These are phyloP conservation scores for Serendipita sp. DNA, from an alignment of 768 basidiomycete genomes.

Conservation along the genomic window DNA sequence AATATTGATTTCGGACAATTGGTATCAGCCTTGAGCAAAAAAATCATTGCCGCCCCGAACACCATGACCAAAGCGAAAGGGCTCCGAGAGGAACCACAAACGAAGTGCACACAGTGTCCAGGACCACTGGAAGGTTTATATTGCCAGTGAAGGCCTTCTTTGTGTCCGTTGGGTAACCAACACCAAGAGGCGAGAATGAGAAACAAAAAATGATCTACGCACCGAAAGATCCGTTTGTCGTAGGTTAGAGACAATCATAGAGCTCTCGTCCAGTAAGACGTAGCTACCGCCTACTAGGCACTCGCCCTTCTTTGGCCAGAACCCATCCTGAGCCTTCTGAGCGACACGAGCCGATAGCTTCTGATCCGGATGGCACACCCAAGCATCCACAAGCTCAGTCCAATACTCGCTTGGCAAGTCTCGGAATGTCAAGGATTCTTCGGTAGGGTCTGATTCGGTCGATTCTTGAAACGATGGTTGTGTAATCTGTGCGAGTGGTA, in stretches of 20 bases:
- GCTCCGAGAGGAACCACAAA: slow-evolving; percentile 27
- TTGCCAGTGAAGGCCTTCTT: slow-evolving; percentile 87
- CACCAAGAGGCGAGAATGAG: background rate
- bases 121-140: slow-evolving; percentile 39
- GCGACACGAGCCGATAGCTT: slow-evolving; percentile 54
- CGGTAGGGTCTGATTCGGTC: background rate
- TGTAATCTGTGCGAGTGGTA: slow-evolving; percentile 40
- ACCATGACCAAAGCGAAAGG: slow-evolving; percentile 20
- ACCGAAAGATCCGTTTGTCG: slow-evolving; percentile 18
- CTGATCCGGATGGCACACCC: slow-evolving; percentile 96
- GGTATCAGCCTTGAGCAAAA: slow-evolving; percentile 76
- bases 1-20: slow-evolving; percentile 62
- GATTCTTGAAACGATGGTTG: slow-evolving; percentile 19
- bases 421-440: slow-evolving; percentile 31
- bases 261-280: slow-evolving; percentile 53
- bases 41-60: too few species aligned
- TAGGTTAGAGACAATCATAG: slow-evolving; percentile 35
- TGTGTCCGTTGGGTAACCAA: slow-evolving; percentile 34
- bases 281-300: slow-evolving; percentile 86
- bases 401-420: slow-evolving; percentile 93
- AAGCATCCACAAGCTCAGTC: slow-evolving; percentile 92
- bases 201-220: slow-evolving; percentile 37
- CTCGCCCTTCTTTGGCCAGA: slow-evolving; percentile 60
- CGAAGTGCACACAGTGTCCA: slow-evolving; percentile 17
- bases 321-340: slow-evolving; percentile 41